Conservation (phyloP, 2,329 filamentous ascomycete species). For the Penicillium sp. region DNA sequence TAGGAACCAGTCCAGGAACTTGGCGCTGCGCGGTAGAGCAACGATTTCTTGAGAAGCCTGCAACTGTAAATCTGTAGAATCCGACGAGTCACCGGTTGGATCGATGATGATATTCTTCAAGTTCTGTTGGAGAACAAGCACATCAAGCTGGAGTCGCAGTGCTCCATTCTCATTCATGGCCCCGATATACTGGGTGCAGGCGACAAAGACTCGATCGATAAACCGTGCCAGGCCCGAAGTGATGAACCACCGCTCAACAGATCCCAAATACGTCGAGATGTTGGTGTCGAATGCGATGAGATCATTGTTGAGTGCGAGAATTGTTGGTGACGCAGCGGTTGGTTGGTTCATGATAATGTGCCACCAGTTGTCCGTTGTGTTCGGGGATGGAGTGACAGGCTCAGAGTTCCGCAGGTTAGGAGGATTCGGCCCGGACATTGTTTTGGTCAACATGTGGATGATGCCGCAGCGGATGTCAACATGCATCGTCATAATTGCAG, state of each 20-base stretch:
- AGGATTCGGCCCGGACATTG: slow-evolving; percentile 58
- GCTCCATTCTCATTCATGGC: slow-evolving; percentile 83
- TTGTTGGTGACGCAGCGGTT: slow-evolving; percentile 56
- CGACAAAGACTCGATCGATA: slow-evolving; percentile 74
- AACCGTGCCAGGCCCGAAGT: slow-evolving; percentile 72
- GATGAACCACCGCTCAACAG: slow-evolving; percentile 70
- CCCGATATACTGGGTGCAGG: slow-evolving; percentile 66
- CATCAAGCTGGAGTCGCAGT: slow-evolving; percentile 87
- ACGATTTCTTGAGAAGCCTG: slow-evolving; percentile 33
- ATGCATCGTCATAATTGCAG: slow-evolving; percentile 79
- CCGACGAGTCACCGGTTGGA: slow-evolving; percentile 16
- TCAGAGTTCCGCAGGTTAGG: slow-evolving; percentile 33
- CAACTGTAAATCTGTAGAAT: slow-evolving; percentile 6
- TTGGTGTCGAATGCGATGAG: slow-evolving; percentile 87
- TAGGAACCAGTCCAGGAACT: slow-evolving; percentile 49
- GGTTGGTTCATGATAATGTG: slow-evolving; percentile 44
- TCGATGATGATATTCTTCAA: slow-evolving; percentile 78
- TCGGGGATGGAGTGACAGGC: slow-evolving; percentile 53
- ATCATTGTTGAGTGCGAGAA: slow-evolving; percentile 79
- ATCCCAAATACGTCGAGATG: slow-evolving; percentile 67
- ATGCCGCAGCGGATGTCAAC: slow-evolving; percentile 84
- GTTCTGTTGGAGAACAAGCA: slow-evolving; percentile 92
- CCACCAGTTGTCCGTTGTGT: slow-evolving; percentile 67
- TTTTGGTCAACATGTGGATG: slow-evolving; percentile 69
- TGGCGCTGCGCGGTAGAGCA: slow-evolving; percentile 43